Base-by-base conservation (phyloP, 2,329 filamentous ascomycete species). In the Colletotrichum zoysiae region DNA sequence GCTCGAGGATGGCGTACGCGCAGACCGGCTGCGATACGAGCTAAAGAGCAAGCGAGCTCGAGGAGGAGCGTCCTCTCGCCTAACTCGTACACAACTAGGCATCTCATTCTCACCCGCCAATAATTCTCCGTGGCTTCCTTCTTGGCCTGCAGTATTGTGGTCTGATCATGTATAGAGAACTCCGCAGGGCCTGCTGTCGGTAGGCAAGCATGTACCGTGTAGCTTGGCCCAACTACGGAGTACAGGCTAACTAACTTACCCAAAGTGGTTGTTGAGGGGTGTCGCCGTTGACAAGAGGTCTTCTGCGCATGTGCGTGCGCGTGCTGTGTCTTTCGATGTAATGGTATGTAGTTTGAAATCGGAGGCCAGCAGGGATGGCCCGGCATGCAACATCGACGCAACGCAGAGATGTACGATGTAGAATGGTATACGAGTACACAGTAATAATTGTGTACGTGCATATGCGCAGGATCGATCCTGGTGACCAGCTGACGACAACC, bases 71-170 rank as follows among this genome's bases (percentile, higher is more conserved):
- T 40, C 46, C 23, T 26, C 48, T 33, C 23, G 42, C 42, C 48
- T 26, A 56, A n/a, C 23, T 48, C 23, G 26, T 58, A 63, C 35
- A 48, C 20, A 51, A 26, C n/a, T 16, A 48, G 30, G 30, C 33
- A 26, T 56, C 20, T 35, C 33, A 55, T 40, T 60, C 56, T 58
- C n/a, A 23, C 23, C 51, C 18, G 42, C 16, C 50, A 23, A 51
- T 23, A 64, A 68, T 56, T 67, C 26, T 40, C 65, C 58, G 40
- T 12, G 30, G 26, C 14, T 44, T 40, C 26, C 16, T 35, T n/a
- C 58, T 64, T 63, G 65, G 65, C 65, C 23, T 68, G 65, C 65
- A 64, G 50, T 51, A n/a, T 51, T 53, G 33, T 57, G 53, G 51
- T 50, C 58, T 67, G 56, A 53, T 51, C 26, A 38, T 55, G 20